Evolutionary conservation across 176 grass and related monocot genomes (phyloP).

Genomic region (Raddia distichophylla): DNA sequence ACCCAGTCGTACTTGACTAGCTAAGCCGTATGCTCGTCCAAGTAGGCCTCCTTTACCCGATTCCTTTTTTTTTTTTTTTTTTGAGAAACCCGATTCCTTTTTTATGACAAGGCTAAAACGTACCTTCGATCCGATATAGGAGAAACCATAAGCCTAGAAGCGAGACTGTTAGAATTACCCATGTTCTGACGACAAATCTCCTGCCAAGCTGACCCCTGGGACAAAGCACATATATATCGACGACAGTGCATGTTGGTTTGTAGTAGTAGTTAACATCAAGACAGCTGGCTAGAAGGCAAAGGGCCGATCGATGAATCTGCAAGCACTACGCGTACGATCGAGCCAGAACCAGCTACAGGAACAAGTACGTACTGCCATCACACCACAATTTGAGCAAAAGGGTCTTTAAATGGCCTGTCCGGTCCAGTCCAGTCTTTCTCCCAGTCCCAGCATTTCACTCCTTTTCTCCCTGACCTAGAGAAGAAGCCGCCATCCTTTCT

Average conservation of each 20-base stretch:
- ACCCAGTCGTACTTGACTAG: too few relatives aligned
- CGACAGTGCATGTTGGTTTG: background rate
- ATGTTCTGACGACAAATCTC: background rate
- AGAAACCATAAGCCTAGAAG: too few relatives aligned
- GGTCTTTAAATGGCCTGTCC: conserved; percentile 65
- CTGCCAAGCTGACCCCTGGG: background rate
- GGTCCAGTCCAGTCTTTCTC: background rate
- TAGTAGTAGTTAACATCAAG: conserved; percentile 10
- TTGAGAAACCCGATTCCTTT: too few relatives aligned
- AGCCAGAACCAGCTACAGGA: conserved; percentile 38
- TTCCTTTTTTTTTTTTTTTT: too few relatives aligned
- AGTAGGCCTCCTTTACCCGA: too few relatives aligned
- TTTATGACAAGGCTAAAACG: too few relatives aligned
- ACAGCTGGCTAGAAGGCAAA: conserved; percentile 17
- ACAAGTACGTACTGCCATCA: conserved; percentile 39
- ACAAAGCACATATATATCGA: background rate
- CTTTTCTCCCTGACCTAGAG: conserved; percentile 44
- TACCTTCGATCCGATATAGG: too few relatives aligned
- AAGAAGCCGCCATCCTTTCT: conserved; percentile 32
- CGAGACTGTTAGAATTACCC: background rate
- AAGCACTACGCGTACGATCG: conserved; percentile 29
- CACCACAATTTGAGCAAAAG: conserved; percentile 65
- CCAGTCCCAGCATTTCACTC: conserved; percentile 32
- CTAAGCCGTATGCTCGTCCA: too few relatives aligned
- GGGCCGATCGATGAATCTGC: conserved; percentile 34